Base-by-base conservation (phyloP, 441 rosid genomes). In the Populus hybrid region DNA sequence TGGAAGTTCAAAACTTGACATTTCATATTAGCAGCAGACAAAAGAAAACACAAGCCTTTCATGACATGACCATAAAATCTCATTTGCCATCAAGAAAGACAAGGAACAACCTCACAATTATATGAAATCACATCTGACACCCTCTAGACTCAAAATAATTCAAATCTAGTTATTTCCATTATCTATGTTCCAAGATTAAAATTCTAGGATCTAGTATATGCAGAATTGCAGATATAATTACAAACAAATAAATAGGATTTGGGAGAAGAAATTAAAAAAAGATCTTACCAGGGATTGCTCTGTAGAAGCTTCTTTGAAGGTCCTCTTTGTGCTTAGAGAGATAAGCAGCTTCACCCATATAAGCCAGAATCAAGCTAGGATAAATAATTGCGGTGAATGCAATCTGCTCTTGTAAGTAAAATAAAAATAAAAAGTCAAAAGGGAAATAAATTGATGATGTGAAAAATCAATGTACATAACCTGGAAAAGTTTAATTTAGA, bases 231-330 rank as follows among this genome's bases (percentile, higher is more conserved):
- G 50, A 42, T 16, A 53, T 1, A 53, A 14, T 53, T 53, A 64
- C 16, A 24, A 24, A 23, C 32, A 65, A 9, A 21, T 9, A 26
- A 65, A 24, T 10, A 30, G 35, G 36, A 1, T 69, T 35, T 35
- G 42, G 23, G n/a, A 66, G 34, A 30, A 61, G 78, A 20, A 67
- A 10, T 24, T 46, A 21, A 67, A 20, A 30, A 71, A 61, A 34
- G 65, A 16, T 61, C 67, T 70, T 84, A 86, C 91, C 83, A 18
- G 90, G 88, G 35, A 85, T 81, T 10, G 90, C 81, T 50, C 69
- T 80, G 68, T 84, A 86, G 80, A 88, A 86, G 75, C 86, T 78
- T 75, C 78, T 80, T 30, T 76, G 75, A 20, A 84, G 83, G 73
- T 84, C 84, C 30, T 69, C 80, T 59, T 73, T 75, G 75, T 88